A percentile compares a stretch with the other conserved stretches of the same genome.
phyloP scores from a whole-genome alignment of 73 alveolate species.

The Symbiodinium natans region DNA sequence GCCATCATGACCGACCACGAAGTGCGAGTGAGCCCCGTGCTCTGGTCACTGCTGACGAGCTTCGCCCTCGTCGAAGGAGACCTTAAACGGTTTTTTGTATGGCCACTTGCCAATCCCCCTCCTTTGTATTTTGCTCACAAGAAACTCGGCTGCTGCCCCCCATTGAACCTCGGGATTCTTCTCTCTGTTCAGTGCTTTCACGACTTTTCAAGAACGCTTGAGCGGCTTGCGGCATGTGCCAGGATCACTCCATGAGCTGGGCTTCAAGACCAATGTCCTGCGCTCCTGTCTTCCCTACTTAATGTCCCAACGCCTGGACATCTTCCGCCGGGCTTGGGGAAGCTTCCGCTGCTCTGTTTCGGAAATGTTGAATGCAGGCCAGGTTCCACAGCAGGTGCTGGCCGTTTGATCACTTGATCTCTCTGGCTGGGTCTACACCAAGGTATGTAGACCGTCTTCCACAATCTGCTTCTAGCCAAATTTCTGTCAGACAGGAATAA shows the following conservation, averaged over 20 bases:
- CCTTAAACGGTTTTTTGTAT: no score
- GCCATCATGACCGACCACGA: constrained; percentile 3
- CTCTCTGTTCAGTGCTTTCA: no score
- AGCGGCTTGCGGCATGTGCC: no score
- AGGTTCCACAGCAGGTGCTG: neutral
- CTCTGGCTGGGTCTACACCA: neutral
- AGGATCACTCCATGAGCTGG: neutral
- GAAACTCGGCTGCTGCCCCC: no score
- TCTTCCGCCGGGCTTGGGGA: neutral
- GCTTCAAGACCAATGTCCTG: neutral
- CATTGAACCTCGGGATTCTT: no score
- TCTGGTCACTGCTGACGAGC: neutral
- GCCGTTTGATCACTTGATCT: neutral
- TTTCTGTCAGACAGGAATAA: neutral
- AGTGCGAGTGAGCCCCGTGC: neutral
- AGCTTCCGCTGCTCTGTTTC: neutral
- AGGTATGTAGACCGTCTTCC: neutral
- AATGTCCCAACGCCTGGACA: neutral
- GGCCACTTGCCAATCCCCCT: no score
- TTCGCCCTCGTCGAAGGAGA: neutral
- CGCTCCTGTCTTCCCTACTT: neutral
- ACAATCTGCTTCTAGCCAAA: neutral
- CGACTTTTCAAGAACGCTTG: no score
- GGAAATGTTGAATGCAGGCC: neutral
- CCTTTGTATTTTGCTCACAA: no score